A percentile compares a stretch with the other conserved stretches of the same genome.
phyloP scores from a whole-genome alignment of 306 rosid genomes.

The Vigna radiata region DNA sequence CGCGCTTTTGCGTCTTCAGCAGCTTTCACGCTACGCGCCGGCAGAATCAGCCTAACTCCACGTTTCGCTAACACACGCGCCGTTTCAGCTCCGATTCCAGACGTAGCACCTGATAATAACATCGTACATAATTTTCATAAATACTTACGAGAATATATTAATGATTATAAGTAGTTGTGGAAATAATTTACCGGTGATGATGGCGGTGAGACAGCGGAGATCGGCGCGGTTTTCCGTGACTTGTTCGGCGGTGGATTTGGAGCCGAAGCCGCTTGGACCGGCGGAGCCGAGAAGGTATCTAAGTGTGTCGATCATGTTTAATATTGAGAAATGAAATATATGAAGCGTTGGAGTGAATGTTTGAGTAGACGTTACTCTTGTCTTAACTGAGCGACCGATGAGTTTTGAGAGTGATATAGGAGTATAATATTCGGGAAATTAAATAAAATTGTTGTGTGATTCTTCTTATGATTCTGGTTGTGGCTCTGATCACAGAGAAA shows the following conservation, averaged over 20 bases:
- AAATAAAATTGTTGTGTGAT: neutral
- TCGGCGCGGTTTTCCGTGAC: constrained; percentile 57
- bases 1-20: constrained; percentile 78
- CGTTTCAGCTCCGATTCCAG: constrained; percentile 95
- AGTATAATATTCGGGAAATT: too few species aligned
- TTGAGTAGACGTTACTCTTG: constrained; percentile 36
- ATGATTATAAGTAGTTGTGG: neutral
- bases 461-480: neutral
- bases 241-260: constrained; percentile 83
- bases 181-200: constrained; percentile 69
- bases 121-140: neutral
- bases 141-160: neutral
- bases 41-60: constrained; percentile 80
- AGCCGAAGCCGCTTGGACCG: constrained; percentile 86
- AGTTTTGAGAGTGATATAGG: neutral
- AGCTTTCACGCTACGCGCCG: constrained; percentile 73
- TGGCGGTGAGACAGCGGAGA: constrained; percentile 75
- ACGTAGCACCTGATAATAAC: constrained; percentile 67
- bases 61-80: constrained; percentile 84
- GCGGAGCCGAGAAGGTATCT: constrained; percentile 76
- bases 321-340: neutral
- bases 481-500: constrained; percentile 14
- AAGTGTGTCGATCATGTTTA: constrained; percentile 62
- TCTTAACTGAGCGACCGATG: neutral
- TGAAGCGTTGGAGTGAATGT: neutral